Evolutionary conservation across 306 rosid species (phyloP), one percentile per base, ranked within the genome.

Genomic region (Cucurbita moschata): DNA sequence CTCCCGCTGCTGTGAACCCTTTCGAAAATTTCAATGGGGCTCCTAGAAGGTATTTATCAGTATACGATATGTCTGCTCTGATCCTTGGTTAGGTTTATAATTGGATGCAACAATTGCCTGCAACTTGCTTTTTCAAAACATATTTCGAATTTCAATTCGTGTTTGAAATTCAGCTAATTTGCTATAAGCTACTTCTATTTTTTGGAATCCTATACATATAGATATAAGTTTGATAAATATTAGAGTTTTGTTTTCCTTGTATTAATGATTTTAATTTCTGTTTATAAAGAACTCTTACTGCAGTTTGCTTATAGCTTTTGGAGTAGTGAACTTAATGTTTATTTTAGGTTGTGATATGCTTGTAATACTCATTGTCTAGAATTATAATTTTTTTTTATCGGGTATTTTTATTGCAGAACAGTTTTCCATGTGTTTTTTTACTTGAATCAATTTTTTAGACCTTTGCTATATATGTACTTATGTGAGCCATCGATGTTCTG

Each of bases 1-100:
- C 82, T 44, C 46, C 54, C 10, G 54, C 65, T 21, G 74, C 81
- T 74, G 73, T 77, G 62, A 86, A 81, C 16, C 65, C 81, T 51
- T 76, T 87, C 64, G 91, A 88, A 71, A 88, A 82, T 73, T 38
- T 70, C 6, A 88, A 82, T 77, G 96, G 86, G 72, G 52, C 71
- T 78, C 85, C 89, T 16, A 76, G 80, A 73, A 53, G 76, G 76
- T 73, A 72, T 39, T 40, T 10, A n/a, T 10, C 2, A n/a, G 1
- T 40, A 10, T 73, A 55, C 3, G 5, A 18, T 72, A 5, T 72
- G n/a, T 14, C 23, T 44, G 57, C 73, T 18, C 4, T 5, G 44
- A 5, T 14, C 7, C 11, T 13, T 60, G 44, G 40, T 26, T 10
- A 23, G 9, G 26, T 37, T 37, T 64, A 19, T 42, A 42, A 40